A percentile compares a stretch with the other conserved stretches of the same genome.
phyloP scores from a whole-genome alignment of 805 yeast genomes.

The Ogataea nonfermentans region DNA sequence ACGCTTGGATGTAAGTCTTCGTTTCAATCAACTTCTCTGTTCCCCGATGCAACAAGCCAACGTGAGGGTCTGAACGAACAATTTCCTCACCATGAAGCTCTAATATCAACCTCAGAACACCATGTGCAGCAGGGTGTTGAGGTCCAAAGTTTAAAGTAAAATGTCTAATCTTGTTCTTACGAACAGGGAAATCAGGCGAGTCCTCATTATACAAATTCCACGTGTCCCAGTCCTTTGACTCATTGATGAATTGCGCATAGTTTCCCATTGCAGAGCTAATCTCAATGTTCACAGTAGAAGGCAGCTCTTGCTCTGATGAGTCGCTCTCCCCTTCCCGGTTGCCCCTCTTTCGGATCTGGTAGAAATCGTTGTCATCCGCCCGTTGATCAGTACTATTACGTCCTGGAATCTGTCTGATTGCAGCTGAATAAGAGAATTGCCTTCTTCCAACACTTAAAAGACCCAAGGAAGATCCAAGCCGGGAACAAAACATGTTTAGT shows the following conservation, averaged over 20 bases:
- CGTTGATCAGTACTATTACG: constrained; percentile 22
- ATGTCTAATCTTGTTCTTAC: constrained; percentile 65
- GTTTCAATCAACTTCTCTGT: constrained; percentile 85
- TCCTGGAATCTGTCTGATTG: constrained; percentile 1
- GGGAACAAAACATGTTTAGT: constrained; percentile 10
- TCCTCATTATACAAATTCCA: constrained; percentile 37
- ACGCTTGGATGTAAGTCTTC: constrained; percentile 83
- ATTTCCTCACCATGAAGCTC: constrained; percentile 90
- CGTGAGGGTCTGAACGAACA: constrained; percentile 84
- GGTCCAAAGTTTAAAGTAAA: constrained; percentile 91
- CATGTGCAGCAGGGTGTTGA: constrained; percentile 95
- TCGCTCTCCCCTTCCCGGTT: constrained; percentile 24
- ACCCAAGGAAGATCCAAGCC: background rate
- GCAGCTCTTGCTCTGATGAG: constrained; percentile 24
- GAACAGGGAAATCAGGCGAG: constrained; percentile 36
- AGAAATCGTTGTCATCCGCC: constrained; percentile 33
- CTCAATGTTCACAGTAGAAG: constrained; percentile 29
- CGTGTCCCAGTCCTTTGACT: constrained; percentile 35
- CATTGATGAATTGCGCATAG: constrained; percentile 34
- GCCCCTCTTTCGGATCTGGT: constrained; percentile 32
- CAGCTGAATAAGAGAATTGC: background rate
- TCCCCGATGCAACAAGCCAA: constrained; percentile 84
- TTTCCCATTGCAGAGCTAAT: constrained; percentile 44
- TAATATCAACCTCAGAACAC: constrained; percentile 80
- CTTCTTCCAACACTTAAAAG: background rate